Evolutionary conservation across 305 asterid genomes (phyloP), one percentile per base, ranked within the genome.

Genomic region (Ilex paraguariensis): DNA sequence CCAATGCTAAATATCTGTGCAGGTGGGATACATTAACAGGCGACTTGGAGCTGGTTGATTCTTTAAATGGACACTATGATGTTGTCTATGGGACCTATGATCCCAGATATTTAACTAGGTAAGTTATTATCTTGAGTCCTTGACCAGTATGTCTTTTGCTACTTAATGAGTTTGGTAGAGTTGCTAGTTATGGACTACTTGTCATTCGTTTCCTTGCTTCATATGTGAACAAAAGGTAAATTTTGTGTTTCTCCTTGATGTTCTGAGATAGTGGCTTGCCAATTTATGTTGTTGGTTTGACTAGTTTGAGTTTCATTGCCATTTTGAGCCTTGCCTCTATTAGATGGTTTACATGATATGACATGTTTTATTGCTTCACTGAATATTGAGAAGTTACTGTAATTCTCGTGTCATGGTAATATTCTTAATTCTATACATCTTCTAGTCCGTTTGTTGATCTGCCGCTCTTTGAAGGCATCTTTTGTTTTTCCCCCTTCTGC

Each of bases 11-110:
- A 53, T 72, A 74, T 72, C 75, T 6, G 66, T 77, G 70, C 84
- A 94, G 99, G 89, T 94, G 98, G 99, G 99, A 94, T 77, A 66
- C 95, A 59, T 76, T 94, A 76, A 94, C 95, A 60, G 85, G 94
- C 64, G 98, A 91, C 79, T 71, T 94, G 84, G 97, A 94, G 86
- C 72, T 94, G 79, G 61, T 94, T 75, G 96, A 88, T 69, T 82
- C 94, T 55, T 56, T 86, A 59, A 75, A 81, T 68, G 97, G 99
- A 32, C 97, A 91, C 75, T 84, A 66, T 66, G 97, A 94, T 76
- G 95, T 94, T 66, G 87, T 94, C 30, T 91, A 87, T 82, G 99
- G 99, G 76, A 81, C 79, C 51, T 92, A 81, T 71, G 93, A 88
- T 74, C 90, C 95, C 50, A 84, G 90, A 65, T 78, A 87, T 73